Conservation (phyloP, 169 alveolate species). For the Eimeria necatrix region DNA sequence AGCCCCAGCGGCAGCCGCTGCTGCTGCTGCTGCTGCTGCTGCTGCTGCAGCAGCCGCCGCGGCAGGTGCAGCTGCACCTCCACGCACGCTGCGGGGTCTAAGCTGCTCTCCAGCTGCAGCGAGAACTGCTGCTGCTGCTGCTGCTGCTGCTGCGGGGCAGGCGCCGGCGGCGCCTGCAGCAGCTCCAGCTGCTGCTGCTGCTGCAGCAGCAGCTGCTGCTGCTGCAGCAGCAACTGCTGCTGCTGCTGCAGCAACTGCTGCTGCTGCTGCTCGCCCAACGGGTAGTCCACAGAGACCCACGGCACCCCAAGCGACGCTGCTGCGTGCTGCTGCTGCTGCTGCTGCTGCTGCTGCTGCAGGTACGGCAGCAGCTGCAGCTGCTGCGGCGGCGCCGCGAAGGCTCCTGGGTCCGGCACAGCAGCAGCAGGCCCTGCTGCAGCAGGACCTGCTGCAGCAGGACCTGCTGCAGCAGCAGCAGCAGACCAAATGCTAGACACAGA, state of each 20-base stretch:
- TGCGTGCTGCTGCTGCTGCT: no score
- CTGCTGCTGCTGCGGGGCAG: neutral
- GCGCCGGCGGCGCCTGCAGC: neutral
- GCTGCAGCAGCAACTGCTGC: slow-evolving; percentile 37
- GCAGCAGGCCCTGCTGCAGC: slow-evolving; percentile 1
- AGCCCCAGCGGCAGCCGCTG: slow-evolving; percentile 92
- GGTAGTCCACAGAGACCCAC: no score
- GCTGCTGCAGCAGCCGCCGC: no score
- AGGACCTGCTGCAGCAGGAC: no score
- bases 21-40: neutral
- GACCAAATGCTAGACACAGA: no score
- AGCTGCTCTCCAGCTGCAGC: neutral
- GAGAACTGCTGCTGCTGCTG: slow-evolving; percentile 23
- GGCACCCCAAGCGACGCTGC: no score
- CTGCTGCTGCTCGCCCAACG: no score
- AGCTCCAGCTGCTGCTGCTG: slow-evolving; percentile 10
- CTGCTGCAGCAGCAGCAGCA: no score
- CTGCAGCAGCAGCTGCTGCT: slow-evolving; percentile 12
- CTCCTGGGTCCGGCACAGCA: neutral
- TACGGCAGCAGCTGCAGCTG: slow-evolving; percentile 3
- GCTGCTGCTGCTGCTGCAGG: slow-evolving; percentile 44
- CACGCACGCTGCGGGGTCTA: neutral
- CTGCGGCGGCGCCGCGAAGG: neutral
- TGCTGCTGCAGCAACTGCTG: neutral
- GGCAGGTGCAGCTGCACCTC: slow-evolving; percentile 10